Conservation (phyloP, 2,329 filamentous ascomycete species). For the Ceratocystis cubensis region DNA sequence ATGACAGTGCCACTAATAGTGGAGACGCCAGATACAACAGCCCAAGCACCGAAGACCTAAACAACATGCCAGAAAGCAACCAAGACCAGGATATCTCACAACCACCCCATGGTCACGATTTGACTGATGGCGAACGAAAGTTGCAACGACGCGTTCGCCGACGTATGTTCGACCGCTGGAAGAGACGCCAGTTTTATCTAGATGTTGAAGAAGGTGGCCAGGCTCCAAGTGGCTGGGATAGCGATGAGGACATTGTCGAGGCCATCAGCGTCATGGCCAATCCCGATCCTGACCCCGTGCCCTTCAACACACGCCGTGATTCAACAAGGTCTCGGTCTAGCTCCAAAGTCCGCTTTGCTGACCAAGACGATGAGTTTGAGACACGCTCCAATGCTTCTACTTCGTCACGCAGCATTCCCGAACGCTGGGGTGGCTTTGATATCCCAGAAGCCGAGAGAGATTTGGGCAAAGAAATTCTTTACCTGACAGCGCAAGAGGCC, state of each 20-base stretch:
- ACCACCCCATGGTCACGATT: neutral
- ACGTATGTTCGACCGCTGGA: slow-evolving; percentile 59
- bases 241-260: slow-evolving; percentile 44
- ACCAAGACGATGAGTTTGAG: slow-evolving; percentile 56
- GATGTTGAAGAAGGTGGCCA: slow-evolving; percentile 69
- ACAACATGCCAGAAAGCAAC: neutral
- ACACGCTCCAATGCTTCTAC: slow-evolving; percentile 58
- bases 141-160: slow-evolving; percentile 31
- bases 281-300: slow-evolving; percentile 23
- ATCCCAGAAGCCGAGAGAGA: slow-evolving; percentile 71
- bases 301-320: slow-evolving; percentile 31
- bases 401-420: slow-evolving; percentile 58
- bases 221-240: slow-evolving; percentile 40
- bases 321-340: slow-evolving; percentile 54
- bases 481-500: slow-evolving; percentile 80
- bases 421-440: slow-evolving; percentile 68
- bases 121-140: neutral
- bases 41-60: neutral
- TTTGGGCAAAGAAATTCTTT: slow-evolving; percentile 76
- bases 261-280: slow-evolving; percentile 28
- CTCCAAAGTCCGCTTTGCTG: slow-evolving; percentile 66
- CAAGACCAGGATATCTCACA: neutral
- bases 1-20: neutral
- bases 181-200: slow-evolving; percentile 64
- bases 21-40: neutral